Percentiles rank a stretch among this genome's conserved stretches.
These are phyloP conservation scores for Colletotrichum filicis DNA, from an alignment of 2,329 filamentous ascomycete genomes.

Conservation along the genomic window DNA sequence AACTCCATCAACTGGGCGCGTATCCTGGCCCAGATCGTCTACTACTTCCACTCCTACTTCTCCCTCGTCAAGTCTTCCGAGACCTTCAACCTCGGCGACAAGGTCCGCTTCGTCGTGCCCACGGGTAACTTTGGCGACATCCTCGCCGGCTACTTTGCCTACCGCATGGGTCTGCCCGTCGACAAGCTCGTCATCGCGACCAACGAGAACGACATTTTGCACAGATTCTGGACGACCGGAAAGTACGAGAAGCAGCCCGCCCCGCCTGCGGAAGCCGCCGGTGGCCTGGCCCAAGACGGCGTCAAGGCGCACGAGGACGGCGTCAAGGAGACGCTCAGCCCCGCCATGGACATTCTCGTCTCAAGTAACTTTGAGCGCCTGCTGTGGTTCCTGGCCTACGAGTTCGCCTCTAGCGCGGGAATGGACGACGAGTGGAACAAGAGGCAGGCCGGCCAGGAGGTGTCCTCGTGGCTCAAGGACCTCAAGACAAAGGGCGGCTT, in stretches of 20 bases:
- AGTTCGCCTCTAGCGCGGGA: constrained; percentile 68
- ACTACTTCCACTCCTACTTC: constrained; percentile 98
- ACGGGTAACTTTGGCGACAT: constrained; percentile 98
- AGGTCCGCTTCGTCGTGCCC: constrained; percentile 87
- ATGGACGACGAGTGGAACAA: constrained; percentile 75
- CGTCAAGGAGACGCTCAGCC: constrained; percentile 90
- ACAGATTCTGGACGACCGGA: constrained; percentile 93
- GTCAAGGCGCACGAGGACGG: constrained; percentile 74
- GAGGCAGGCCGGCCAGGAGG: constrained; percentile 79
- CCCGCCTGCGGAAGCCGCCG: constrained; percentile 65
- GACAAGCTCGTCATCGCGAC: constrained; percentile 93
- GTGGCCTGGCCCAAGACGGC: constrained; percentile 73
- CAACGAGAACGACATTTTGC: constrained; percentile 96
- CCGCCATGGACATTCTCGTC: constrained; percentile 98
- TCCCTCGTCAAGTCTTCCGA: constrained; percentile 70
- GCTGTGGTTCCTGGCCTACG: constrained; percentile 90
- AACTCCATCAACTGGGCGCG: constrained; percentile 98
- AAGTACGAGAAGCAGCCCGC: constrained; percentile 87
- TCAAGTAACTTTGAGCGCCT: constrained; percentile 97
- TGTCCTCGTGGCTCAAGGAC: constrained; percentile 80
- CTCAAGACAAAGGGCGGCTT: constrained; percentile 88
- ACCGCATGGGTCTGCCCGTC: constrained; percentile 86
- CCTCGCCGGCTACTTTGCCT: constrained; percentile 91
- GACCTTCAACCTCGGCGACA: constrained; percentile 72
- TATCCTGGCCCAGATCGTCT: constrained; percentile 95